Evolutionary conservation across 2,329 filamentous ascomycete genomes (phyloP), one percentile per base, ranked within the genome.

Genomic region (Fusarium hainanense): DNA sequence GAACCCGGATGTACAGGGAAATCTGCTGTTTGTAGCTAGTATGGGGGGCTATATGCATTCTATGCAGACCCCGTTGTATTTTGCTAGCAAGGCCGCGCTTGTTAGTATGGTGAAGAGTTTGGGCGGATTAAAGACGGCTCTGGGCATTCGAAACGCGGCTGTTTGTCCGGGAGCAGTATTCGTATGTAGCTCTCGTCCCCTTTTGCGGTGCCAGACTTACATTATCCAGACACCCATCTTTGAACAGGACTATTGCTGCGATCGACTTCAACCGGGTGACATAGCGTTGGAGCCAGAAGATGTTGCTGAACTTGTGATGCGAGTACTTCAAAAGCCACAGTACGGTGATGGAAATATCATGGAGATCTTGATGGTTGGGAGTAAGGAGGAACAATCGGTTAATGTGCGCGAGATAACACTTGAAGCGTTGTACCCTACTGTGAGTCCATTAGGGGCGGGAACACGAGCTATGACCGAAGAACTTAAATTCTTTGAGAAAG

Each of bases 1-100:
- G 43, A 66, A 77, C 41, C 58, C 37, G 3, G 7, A 58, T 1
- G 16, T 69, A 10, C 11, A 69, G 7, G 68, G 69, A 0, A 71
- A 78, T 16, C 14, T 79, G 0, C 42, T 80, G 3, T 74, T 69
- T 47, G 42, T 80, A 1, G 66, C 72, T 1, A 77, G 73, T n/a
- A 25, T 79, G 34, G 73, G 70, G 0, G 77, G 59, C 2, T 79
- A 79, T 12, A n/a, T 79, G 9, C 75, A 75, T 18, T 66, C 68
- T 2, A 30, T 79, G 9, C 65, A 72, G 12, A 75, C 77, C 0
- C 78, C 77, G 0, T 7, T 70, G 2, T 70, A 70, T 34, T 70
- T 64, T 42, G 59, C 56, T 3, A 70, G 67, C 27, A 71, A 71
- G 25, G 68, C 63, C 2, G 66, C 66, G 1, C 20, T 70, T 3